Evolutionary conservation across 257 asterid genomes (phyloP).

Genomic region (Penstemon eatonii): DNA sequence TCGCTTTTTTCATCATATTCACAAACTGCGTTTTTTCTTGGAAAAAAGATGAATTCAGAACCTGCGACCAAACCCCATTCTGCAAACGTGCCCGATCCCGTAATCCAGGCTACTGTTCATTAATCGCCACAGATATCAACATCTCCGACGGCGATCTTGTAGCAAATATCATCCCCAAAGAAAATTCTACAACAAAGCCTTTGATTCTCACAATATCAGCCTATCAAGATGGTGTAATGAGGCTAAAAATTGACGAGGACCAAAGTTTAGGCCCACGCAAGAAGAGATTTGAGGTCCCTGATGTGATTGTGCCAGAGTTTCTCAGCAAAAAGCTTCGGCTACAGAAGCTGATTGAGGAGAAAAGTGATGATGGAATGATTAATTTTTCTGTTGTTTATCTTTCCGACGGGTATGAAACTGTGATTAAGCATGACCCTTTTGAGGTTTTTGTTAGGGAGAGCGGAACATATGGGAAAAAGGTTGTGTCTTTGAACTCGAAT

Average conservation of each 20-base stretch:
- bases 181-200: constrained; percentile 41
- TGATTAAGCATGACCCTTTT: constrained; percentile 84
- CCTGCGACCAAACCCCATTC: constrained; percentile 90
- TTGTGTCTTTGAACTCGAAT: constrained; percentile 78
- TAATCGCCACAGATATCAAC: constrained; percentile 65
- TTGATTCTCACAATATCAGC: constrained; percentile 67
- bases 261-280: constrained; percentile 60
- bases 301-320: constrained; percentile 79
- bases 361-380: constrained; percentile 47
- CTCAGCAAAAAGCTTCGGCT: constrained; percentile 69
- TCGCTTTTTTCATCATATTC: constrained; percentile 40
- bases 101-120: constrained; percentile 55
- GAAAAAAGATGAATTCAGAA: constrained; percentile 93
- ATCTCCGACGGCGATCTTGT: constrained; percentile 79
- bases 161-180: constrained; percentile 61
- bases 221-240: constrained; percentile 83
- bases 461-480: constrained; percentile 59
- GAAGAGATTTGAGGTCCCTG: constrained; percentile 96
- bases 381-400: constrained; percentile 66
- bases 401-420: constrained; percentile 84
- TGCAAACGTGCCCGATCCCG: constrained; percentile 91
- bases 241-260: constrained; percentile 91
- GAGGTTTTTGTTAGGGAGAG: constrained; percentile 89
- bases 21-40: constrained; percentile 52
- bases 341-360: constrained; percentile 64